These are phyloP conservation scores for Cladophialophora exuberans DNA, from an alignment of 2,329 filamentous ascomycete species.

Conservation along the genomic window DNA sequence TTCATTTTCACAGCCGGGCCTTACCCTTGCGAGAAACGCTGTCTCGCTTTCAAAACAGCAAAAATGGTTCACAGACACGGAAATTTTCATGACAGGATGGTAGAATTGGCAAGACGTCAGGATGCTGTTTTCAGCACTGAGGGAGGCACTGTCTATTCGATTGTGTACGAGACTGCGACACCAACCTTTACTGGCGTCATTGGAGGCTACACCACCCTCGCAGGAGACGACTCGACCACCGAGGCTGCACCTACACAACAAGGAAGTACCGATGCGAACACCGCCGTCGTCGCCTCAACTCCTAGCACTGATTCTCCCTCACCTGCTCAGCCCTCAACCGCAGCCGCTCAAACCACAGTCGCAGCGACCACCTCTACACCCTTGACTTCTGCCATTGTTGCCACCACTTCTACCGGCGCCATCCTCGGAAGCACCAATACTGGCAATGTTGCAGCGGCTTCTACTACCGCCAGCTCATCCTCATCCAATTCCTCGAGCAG, in stretches of 20 bases:
- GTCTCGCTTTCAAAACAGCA: not conserved
- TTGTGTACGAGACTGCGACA: constrained; percentile 57
- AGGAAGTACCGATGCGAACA: constrained; percentile 6
- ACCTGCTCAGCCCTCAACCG: constrained; percentile 24
- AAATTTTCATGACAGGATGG: constrained; percentile 26
- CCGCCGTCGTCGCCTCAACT: constrained; percentile 5
- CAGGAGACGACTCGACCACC: constrained; percentile 4
- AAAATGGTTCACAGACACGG: constrained; percentile 20
- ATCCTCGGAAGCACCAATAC: constrained; percentile 13
- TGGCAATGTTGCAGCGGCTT: constrained; percentile 22
- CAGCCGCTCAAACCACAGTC: constrained; percentile 32
- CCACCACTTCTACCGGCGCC: constrained; percentile 23
- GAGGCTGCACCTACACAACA: constrained; percentile 1
- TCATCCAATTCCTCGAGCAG: constrained; percentile 31
- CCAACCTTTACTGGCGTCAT: constrained; percentile 57
- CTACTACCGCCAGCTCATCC: constrained; percentile 22
- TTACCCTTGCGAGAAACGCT: not conserved
- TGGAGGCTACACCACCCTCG: constrained; percentile 51
- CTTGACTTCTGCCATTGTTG: constrained; percentile 19
- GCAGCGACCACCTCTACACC: constrained; percentile 23
- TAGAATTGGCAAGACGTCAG: constrained; percentile 28
- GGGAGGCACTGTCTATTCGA: constrained; percentile 31
- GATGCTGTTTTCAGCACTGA: constrained; percentile 22
- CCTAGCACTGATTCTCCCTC: constrained; percentile 5
- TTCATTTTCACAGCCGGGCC: not conserved